phyloP scores from a whole-genome alignment of 768 basidiomycete genomes.

The Naematelia aurantialba region DNA sequence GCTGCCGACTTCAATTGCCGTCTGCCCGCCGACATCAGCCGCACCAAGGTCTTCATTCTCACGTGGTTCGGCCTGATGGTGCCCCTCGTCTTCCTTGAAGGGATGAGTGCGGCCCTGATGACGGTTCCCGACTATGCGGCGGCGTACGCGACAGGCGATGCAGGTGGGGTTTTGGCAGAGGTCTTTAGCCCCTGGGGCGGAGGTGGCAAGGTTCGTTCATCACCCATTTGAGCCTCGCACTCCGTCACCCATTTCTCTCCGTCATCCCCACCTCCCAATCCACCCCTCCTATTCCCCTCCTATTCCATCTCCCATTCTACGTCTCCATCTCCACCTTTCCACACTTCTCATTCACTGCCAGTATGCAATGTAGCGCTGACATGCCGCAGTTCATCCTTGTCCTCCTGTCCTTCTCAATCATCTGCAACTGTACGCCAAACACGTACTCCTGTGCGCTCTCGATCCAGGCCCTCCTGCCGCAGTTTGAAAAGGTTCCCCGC shows the following conservation, averaged over 20 bases:
- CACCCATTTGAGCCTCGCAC: background rate
- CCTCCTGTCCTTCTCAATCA: conserved; percentile 54
- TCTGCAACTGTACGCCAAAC: conserved; percentile 53
- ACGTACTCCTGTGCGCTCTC: conserved; percentile 57
- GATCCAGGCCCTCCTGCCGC: conserved; percentile 54
- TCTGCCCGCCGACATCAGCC: conserved; percentile 54
- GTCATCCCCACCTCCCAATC: too few relatives aligned
- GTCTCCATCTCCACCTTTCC: background rate
- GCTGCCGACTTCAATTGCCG: conserved; percentile 61
- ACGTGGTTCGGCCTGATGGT: conserved; percentile 59
- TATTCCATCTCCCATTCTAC: too few relatives aligned
- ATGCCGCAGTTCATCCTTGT: conserved; percentile 54
- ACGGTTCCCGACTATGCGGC: conserved; percentile 54
- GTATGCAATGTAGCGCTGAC: conserved; percentile 10
- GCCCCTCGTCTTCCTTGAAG: conserved; percentile 47
- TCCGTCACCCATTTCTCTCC: background rate
- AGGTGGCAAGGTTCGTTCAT: conserved; percentile 26
- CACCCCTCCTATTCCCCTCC: too few relatives aligned
- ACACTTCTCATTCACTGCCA: background rate
- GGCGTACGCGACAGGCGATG: conserved; percentile 53
- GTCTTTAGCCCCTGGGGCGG: conserved; percentile 55
- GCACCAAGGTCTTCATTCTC: conserved; percentile 55
- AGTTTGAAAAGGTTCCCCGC: conserved; percentile 54
- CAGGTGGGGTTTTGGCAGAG: conserved; percentile 55
- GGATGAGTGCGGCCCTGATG: conserved; percentile 53